Evolutionary conservation across 768 basidiomycete genomes (phyloP).

Genomic region (Pisolithus tinctorius): DNA sequence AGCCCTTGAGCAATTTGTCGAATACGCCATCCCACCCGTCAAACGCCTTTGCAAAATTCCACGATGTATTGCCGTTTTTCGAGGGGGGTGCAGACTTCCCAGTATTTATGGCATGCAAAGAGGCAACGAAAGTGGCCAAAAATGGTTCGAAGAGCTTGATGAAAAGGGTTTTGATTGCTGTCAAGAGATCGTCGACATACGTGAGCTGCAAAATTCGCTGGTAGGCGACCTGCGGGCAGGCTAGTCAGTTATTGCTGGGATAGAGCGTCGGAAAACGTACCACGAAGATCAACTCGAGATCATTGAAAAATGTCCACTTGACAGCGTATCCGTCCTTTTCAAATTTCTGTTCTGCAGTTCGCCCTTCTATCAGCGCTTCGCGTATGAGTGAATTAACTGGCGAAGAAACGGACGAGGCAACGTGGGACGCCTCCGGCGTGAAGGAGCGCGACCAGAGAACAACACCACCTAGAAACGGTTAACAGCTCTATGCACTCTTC

Average conservation of each 20-base stretch:
- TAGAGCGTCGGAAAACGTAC: constrained; percentile 37
- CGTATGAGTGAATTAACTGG: constrained; percentile 86
- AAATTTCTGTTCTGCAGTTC: constrained; percentile 73
- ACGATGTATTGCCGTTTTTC: constrained; percentile 35
- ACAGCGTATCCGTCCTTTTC: constrained; percentile 94
- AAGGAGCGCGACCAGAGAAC: constrained; percentile 95
- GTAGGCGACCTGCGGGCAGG: constrained; percentile 73
- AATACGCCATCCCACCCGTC: constrained; percentile 80
- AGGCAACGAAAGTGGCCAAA: constrained; percentile 75
- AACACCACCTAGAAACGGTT: constrained; percentile 60
- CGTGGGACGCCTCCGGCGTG: constrained; percentile 73
- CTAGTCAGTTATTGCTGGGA: neutral
- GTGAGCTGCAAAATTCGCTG: constrained; percentile 93
- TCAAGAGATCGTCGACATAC: constrained; percentile 86
- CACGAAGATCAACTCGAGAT: constrained; percentile 94
- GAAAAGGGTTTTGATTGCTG: constrained; percentile 76
- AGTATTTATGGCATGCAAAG: constrained; percentile 57
- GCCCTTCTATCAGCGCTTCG: constrained; percentile 88
- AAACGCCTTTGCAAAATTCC: constrained; percentile 67
- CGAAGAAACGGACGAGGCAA: constrained; percentile 65
- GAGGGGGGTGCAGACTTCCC: constrained; percentile 30
- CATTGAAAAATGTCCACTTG: constrained; percentile 93
- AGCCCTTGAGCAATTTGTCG: constrained; percentile 62
- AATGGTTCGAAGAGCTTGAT: constrained; percentile 83
- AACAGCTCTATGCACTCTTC: neutral